Conservation (phyloP, 176 grass and related monocot species). For the Guadua angustifolia region DNA sequence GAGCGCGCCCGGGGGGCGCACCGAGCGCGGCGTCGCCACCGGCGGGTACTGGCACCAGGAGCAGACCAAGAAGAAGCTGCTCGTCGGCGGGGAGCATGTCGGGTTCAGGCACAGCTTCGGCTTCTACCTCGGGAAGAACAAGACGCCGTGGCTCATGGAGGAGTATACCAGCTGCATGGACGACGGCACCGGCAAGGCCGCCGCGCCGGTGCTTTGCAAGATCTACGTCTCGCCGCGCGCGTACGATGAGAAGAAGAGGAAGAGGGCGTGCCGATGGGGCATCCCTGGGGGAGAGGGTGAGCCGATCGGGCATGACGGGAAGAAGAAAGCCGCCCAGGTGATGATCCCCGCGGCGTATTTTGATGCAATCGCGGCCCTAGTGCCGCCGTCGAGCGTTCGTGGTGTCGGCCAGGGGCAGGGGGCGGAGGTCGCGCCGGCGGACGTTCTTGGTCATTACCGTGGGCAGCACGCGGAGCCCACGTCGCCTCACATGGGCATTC, state of each 20-base stretch:
- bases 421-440: too few species aligned
- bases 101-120: background rate
- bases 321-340: background rate
- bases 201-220: background rate
- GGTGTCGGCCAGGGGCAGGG: slow-evolving; percentile 44
- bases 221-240: slow-evolving; percentile 43
- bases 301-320: background rate
- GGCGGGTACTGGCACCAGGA: slow-evolving; percentile 12
- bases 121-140: background rate
- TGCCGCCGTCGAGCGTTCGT: background rate
- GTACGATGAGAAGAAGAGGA: background rate
- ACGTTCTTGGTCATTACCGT: background rate
- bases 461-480: background rate
- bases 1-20: background rate
- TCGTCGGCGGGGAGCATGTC: background rate
- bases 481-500: background rate
- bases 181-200: background rate
- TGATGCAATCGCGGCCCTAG: background rate
- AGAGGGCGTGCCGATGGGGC: background rate
- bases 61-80: background rate
- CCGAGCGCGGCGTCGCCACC: background rate
- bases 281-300: background rate
- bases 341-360: background rate
- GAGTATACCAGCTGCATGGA: slow-evolving; percentile 10
- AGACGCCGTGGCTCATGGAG: slow-evolving; percentile 46